These are phyloP conservation scores for Brassica incana DNA, from an alignment of 345 rosid genomes.

Conservation along the genomic window DNA sequence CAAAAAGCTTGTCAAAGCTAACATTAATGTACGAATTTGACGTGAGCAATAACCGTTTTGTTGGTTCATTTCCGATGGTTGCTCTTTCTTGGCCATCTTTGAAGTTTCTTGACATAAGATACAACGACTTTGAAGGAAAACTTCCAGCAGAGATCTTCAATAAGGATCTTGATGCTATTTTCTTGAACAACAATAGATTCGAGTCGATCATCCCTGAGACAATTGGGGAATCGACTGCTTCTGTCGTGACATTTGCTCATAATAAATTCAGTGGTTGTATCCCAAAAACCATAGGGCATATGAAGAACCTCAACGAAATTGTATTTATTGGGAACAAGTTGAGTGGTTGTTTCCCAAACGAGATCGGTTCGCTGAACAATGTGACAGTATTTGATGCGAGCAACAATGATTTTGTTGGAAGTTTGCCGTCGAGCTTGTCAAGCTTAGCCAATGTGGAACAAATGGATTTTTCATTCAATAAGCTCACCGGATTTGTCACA, in stretches of 20 bases:
- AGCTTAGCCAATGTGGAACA: slow-evolving; percentile 42
- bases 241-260: slow-evolving; percentile 64
- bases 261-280: slow-evolving; percentile 77
- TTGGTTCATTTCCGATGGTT: slow-evolving; percentile 65
- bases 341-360: slow-evolving; percentile 75
- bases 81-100: slow-evolving; percentile 55
- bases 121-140: slow-evolving; percentile 74
- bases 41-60: slow-evolving; percentile 82
- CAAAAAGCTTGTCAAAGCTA: slow-evolving; percentile 53
- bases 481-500: slow-evolving; percentile 61
- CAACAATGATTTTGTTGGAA: slow-evolving; percentile 51
- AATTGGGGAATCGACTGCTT: slow-evolving; percentile 62
- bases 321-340: slow-evolving; percentile 52
- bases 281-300: slow-evolving; percentile 64
- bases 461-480: slow-evolving; percentile 53
- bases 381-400: slow-evolving; percentile 66
- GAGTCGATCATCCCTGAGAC: slow-evolving; percentile 63
- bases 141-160: slow-evolving; percentile 58
- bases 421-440: slow-evolving; percentile 46
- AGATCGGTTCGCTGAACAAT: slow-evolving; percentile 54
- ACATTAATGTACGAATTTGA: slow-evolving; percentile 75
- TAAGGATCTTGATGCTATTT: slow-evolving; percentile 62
- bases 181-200: slow-evolving; percentile 82
- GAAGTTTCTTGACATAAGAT: slow-evolving; percentile 67
- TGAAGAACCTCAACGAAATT: slow-evolving; percentile 69